These are phyloP conservation scores for Candida alai DNA, from an alignment of 805 yeast genomes.

Conservation along the genomic window DNA sequence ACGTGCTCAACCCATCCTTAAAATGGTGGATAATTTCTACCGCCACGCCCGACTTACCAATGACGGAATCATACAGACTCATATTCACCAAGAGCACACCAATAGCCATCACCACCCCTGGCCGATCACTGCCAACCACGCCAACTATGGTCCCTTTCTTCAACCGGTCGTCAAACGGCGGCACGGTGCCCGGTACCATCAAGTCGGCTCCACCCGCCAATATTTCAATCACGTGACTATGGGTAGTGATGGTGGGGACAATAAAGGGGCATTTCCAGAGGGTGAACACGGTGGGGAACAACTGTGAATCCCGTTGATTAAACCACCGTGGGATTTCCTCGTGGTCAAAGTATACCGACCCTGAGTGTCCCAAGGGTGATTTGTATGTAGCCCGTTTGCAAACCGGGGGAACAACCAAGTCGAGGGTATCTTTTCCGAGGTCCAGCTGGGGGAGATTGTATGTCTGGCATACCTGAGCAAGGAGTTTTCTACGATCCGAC, in stretches of 20 bases:
- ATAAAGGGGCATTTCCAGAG: conserved; percentile 67
- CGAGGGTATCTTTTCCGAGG: conserved; percentile 40
- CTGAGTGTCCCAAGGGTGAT: conserved; percentile 48
- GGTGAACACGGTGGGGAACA: conserved; percentile 70
- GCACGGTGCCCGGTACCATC: conserved; percentile 69
- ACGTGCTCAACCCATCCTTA: conserved; percentile 59
- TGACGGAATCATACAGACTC: conserved; percentile 38
- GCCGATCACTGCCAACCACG: conserved; percentile 56
- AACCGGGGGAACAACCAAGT: conserved; percentile 45
- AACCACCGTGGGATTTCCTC: conserved; percentile 73
- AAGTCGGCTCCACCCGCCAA: conserved; percentile 77
- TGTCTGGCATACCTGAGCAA: conserved; percentile 37
- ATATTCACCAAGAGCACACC: conserved; percentile 58
- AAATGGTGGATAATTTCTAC: conserved; percentile 65
- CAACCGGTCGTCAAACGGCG: conserved; percentile 52
- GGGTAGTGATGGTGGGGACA: conserved; percentile 68
- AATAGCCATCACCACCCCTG: conserved; percentile 65
- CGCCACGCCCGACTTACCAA: conserved; percentile 75
- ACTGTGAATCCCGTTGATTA: conserved; percentile 48
- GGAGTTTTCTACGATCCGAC: conserved; percentile 66
- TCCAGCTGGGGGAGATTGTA: conserved; percentile 32
- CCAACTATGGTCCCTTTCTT: conserved; percentile 63
- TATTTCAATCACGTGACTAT: conserved; percentile 65
- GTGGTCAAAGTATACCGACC: conserved; percentile 62
- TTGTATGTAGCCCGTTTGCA: conserved; percentile 63